Conservation (phyloP, 2,329 filamentous ascomycete genomes). For the Hymenoscyphus repandus region DNA sequence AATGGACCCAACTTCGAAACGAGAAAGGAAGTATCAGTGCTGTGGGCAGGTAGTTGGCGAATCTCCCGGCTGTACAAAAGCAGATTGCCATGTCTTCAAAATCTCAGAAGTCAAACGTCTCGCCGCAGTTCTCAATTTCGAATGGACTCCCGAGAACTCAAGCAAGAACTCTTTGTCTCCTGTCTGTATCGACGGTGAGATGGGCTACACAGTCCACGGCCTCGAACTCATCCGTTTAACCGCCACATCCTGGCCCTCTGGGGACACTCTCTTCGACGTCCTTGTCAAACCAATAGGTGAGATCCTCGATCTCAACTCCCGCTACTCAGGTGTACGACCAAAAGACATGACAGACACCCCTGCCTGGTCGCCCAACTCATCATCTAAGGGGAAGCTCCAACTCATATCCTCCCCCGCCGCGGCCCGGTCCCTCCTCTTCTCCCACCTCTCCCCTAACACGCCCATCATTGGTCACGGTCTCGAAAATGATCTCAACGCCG, state of each 20-base stretch:
- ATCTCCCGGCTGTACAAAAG: slow-evolving; percentile 66
- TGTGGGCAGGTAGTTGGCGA: slow-evolving; percentile 72
- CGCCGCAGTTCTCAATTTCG: slow-evolving; percentile 74
- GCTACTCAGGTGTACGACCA: slow-evolving; percentile 80
- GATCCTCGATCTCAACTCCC: slow-evolving; percentile 84
- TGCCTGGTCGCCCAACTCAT: slow-evolving; percentile 40
- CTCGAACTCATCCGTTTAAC: slow-evolving; percentile 88
- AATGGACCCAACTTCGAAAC: slow-evolving; percentile 49
- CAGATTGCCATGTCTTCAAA: slow-evolving; percentile 81
- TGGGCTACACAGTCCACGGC: slow-evolving; percentile 88
- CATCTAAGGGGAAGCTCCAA: slow-evolving; percentile 45
- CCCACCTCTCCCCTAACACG: slow-evolving; percentile 67
- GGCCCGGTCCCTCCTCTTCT: slow-evolving; percentile 74
- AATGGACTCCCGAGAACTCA: slow-evolving; percentile 65
- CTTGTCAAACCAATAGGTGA: slow-evolving; percentile 80
- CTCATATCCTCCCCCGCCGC: slow-evolving; percentile 70
- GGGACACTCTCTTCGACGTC: slow-evolving; percentile 71
- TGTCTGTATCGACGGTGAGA: slow-evolving; percentile 92
- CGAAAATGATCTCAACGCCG: slow-evolving; percentile 88
- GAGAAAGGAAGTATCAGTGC: slow-evolving; percentile 66
- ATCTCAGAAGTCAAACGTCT: slow-evolving; percentile 69
- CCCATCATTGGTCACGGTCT: slow-evolving; percentile 88
- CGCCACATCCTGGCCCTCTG: slow-evolving; percentile 78
- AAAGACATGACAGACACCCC: slow-evolving; percentile 69
- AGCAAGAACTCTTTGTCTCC: slow-evolving; percentile 49